Evolutionary conservation across 148 eudicot genomes (phyloP).

Genomic region (Dianthus caryophyllus): DNA sequence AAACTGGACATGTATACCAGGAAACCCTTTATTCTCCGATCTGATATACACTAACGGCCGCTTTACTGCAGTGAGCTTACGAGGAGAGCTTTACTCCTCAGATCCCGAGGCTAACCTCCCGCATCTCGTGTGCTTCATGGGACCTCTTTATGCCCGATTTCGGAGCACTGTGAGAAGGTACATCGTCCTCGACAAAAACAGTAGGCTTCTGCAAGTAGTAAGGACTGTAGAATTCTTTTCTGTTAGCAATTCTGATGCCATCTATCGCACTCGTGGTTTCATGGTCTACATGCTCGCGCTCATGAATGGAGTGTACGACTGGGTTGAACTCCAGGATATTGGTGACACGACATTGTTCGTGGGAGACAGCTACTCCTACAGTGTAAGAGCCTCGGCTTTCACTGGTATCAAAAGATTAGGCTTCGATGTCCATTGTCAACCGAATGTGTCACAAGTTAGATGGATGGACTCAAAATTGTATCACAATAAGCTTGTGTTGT

Average conservation of each 20-base stretch:
- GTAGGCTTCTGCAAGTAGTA: constrained; percentile 13
- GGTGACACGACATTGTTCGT: too few species aligned
- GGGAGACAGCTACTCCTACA: too few species aligned
- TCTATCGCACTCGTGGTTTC: not conserved
- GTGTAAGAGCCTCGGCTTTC: too few species aligned
- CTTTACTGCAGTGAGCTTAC: not conserved
- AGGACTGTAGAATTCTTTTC: not conserved
- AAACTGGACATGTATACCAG: not conserved
- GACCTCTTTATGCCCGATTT: not conserved
- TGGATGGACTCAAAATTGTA: too few species aligned
- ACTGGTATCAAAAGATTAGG: too few species aligned
- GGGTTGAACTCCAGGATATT: too few species aligned
- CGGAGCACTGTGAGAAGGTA: not conserved
- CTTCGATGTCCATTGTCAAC: too few species aligned
- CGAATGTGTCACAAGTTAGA: too few species aligned
- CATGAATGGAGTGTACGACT: too few species aligned
- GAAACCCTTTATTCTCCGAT: not conserved
- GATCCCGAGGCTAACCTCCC: not conserved
- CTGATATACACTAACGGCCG: not conserved
- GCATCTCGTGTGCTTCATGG: not conserved
- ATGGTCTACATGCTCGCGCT: too few species aligned
- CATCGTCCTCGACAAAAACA: not conserved
- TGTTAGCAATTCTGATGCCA: not conserved
- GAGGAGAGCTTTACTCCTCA: constrained; percentile 3
- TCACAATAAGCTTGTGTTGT: too few species aligned